Evolutionary conservation across 495 filamentous ascomycete genomes (phyloP).

Genomic region (Penicillium turbatum): DNA sequence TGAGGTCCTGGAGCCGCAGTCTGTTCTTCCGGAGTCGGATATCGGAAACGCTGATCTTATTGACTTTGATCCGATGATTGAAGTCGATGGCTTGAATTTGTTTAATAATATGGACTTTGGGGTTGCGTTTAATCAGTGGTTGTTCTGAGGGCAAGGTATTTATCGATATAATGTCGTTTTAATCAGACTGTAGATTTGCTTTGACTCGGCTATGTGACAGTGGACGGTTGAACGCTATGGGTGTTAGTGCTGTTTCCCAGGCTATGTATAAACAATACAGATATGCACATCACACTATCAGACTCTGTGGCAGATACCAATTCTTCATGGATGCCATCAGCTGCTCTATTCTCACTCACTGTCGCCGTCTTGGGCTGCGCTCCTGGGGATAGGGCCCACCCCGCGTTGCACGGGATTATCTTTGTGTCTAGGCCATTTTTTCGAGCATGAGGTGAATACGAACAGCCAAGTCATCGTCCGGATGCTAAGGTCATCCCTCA

Average conservation of each 20-base stretch:
- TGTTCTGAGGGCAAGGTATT: slow-evolving; percentile 16
- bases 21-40: neutral
- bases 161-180: neutral
- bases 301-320: neutral
- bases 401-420: no score
- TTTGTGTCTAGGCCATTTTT: no score
- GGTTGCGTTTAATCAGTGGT: slow-evolving; percentile 28
- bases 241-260: no score
- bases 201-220: no score
- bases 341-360: slow-evolving; percentile 7
- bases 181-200: neutral
- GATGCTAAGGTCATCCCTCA: no score
- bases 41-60: neutral
- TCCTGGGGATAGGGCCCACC: no score
- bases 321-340: neutral
- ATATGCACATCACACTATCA: no score
- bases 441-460: no score
- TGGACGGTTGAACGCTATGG: neutral
- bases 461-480: no score
- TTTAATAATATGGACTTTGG: slow-evolving; percentile 29
- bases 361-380: slow-evolving; percentile 7
- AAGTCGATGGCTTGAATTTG: slow-evolving; percentile 20
- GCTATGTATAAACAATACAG: no score
- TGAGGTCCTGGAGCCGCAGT: slow-evolving; percentile 31
- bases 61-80: slow-evolving; percentile 18